These are phyloP conservation scores for Sarocladium kiliense DNA, from an alignment of 2,329 filamentous ascomycete genomes.

Conservation along the genomic window DNA sequence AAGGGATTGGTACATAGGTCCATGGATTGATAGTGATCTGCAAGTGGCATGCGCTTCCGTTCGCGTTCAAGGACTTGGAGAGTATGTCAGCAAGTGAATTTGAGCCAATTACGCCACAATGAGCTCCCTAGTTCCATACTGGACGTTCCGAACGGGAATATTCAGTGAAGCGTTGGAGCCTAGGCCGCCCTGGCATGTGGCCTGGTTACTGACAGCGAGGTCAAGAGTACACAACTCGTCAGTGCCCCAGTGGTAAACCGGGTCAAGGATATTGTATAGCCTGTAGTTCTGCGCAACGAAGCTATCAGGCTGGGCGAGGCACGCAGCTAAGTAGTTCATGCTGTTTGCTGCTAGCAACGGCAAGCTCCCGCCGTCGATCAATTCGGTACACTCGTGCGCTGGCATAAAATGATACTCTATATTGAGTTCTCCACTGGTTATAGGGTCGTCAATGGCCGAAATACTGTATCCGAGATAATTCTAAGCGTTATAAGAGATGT, in stretches of 20 bases:
- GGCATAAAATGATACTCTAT: conserved; percentile 47
- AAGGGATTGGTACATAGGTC: too few relatives aligned
- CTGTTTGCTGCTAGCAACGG: conserved; percentile 51
- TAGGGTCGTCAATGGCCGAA: conserved; percentile 39
- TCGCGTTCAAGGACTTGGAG: too few relatives aligned
- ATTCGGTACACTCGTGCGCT: conserved; percentile 40
- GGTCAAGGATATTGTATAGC: conserved; percentile 48
- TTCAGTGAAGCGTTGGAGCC: conserved; percentile 21
- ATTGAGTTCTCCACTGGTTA: conserved; percentile 41
- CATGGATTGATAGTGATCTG: too few relatives aligned
- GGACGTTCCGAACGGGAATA: conserved; percentile 34
- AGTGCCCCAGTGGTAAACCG: conserved; percentile 41
- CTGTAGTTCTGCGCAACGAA: conserved; percentile 48
- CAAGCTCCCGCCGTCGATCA: conserved; percentile 46
- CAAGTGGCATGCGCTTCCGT: too few relatives aligned
- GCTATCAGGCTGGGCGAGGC: conserved; percentile 37
- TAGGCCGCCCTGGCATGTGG: conserved; percentile 41
- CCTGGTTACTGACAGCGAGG: conserved; percentile 44
- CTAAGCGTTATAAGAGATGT: conserved; percentile 59
- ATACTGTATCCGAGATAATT: conserved; percentile 50
- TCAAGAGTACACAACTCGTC: conserved; percentile 47
- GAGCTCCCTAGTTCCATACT: conserved; percentile 39
- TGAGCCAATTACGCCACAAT: not conserved
- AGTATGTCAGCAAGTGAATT: too few relatives aligned
- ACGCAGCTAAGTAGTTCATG: conserved; percentile 48